Percentiles rank a stretch among this genome's conserved stretches.
Evolutionary conservation across 805 yeast genomes (phyloP).

Genomic region (Kurtzmaniella cleridarum): DNA sequence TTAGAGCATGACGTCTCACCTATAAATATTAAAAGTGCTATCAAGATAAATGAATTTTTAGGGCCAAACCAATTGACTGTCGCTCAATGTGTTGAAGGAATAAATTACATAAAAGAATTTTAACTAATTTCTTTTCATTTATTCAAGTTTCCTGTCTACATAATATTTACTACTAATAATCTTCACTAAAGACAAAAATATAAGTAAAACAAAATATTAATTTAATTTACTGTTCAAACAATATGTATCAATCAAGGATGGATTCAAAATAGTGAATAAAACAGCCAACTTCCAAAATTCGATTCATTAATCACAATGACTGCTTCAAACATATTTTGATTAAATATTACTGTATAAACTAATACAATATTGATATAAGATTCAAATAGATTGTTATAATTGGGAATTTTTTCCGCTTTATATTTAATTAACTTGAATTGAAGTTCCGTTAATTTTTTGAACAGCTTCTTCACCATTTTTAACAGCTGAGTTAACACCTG

Average conservation of each 20-base stretch:
- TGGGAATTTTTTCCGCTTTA: not conserved
- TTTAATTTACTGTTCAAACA: not conserved
- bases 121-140: too few relatives aligned
- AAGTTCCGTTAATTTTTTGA: not conserved
- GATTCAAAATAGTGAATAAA: too few relatives aligned
- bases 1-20: slow-evolving; percentile 79
- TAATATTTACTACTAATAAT: too few relatives aligned
- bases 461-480: slow-evolving; percentile 3
- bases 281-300: too few relatives aligned
- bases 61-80: slow-evolving; percentile 66
- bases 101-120: slow-evolving; percentile 49
- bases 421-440: slow-evolving; percentile 4
- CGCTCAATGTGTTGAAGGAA: slow-evolving; percentile 70
- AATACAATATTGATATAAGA: not conserved
- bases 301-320: too few relatives aligned
- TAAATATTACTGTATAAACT: not conserved
- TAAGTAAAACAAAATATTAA: not conserved
- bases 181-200: too few relatives aligned
- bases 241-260: not conserved
- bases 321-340: not conserved
- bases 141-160: too few relatives aligned
- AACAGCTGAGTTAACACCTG: not conserved
- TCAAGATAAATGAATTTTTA: slow-evolving; percentile 48
- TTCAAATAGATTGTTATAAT: not conserved
- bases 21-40: slow-evolving; percentile 64